Base-by-base conservation (phyloP, 805 yeast genomes). In the Starmera quercuum region DNA sequence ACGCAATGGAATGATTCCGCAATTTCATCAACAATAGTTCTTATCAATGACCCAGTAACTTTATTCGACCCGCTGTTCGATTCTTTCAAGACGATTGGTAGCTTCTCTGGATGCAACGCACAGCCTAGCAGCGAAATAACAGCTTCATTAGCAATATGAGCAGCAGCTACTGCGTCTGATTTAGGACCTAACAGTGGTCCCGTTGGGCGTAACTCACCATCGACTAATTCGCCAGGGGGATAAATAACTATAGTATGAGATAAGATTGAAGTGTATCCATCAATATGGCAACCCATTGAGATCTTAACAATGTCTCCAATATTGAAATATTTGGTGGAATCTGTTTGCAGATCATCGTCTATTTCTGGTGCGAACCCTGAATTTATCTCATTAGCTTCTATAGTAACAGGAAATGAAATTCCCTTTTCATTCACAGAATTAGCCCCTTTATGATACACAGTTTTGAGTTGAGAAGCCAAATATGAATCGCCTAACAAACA, bases 111-210 rank as follows among this genome's bases (percentile, higher is more conserved):
- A 24, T 80, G 64, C 39, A 83, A 59, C 5, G 84, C 68, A 49
- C 78, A 71, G 29, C 87, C 87, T 46, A 92, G 64, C 39, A 88
- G 68, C 5, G 83, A 69, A 31, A 80, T 68, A n/a, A 87, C 78
- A 6, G 95, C 78, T 57, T 90, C 96, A 32, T 78, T 75, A 16
- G 97, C 97, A 50, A 88, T 72, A 57, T 83, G 87, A 17, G 92
- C 70, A 21, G 97, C 98, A 46, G 86, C 78, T 29, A 83, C 61
- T 14, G 95, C 90, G 60, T 92, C 97, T 13, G 97, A 95, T 45
- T 79, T 75, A 37, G 76, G 59, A 9, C 97, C 97, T 40, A 82
- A 64, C 38, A 83, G 66, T 11, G 98, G 97, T 23, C 86, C 92
- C 14, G 71, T 58, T 31, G 90, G 88, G 23, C 49, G 48, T 27